Conservation (phyloP, 176 grass and related monocot species). For the bread wheat (Triticum aestivum) region IWGSC_CS_RefSeq_v2.1 NC_057796.1:357450697-357451196, state of each 20-base stretch:
- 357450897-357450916: conserved; percentile 21
- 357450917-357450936: not conserved
- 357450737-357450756: conserved; percentile 1
- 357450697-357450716: conserved; percentile 96
- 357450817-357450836: not conserved
- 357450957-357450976: not conserved
- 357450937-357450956: not conserved
- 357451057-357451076: not conserved
- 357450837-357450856: conserved; percentile 3
- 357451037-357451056: not conserved
- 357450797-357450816: not conserved
- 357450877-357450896: conserved; percentile 18
- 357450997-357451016: not conserved
- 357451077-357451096: not conserved
- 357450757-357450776: not conserved
- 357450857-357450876: not conserved
- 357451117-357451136: not conserved
- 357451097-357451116: not conserved
- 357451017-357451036: not conserved
- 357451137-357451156: not conserved
- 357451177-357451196: not conserved
- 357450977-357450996: not conserved
- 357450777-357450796: conserved; percentile 10
- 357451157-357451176: not conserved
- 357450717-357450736: conserved; percentile 68